These are phyloP conservation scores for Colletotrichum sp. DNA, from an alignment of 2,329 filamentous ascomycete species.

Conservation along the genomic window DNA sequence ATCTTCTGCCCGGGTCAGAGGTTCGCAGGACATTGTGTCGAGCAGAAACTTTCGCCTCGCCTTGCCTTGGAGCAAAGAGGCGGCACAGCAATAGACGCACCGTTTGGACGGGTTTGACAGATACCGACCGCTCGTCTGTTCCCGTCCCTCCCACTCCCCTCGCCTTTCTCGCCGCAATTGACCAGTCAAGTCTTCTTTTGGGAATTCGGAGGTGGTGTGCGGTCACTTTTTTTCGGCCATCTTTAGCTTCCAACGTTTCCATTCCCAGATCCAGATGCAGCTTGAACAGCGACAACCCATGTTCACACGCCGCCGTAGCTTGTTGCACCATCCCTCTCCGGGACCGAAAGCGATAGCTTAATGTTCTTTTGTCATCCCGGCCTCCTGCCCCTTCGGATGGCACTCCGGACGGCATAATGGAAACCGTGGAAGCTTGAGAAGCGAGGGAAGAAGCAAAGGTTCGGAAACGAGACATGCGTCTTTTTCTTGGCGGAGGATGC, in stretches of 20 bases:
- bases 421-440: neutral
- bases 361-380: neutral
- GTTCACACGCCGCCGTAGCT: neutral
- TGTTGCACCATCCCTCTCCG: neutral
- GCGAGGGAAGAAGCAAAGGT: neutral
- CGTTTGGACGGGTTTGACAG: neutral
- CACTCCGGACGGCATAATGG: neutral
- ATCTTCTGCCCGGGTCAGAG: neutral
- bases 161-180: neutral
- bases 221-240: neutral
- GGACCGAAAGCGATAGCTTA: neutral
- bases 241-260: neutral
- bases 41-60: neutral
- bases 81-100: neutral
- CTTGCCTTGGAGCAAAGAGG: neutral
- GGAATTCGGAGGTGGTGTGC: neutral
- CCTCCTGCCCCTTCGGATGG: neutral
- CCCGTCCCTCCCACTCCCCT: neutral
- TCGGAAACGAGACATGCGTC: neutral
- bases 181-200: neutral
- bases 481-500: neutral
- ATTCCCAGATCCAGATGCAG: neutral
- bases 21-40: neutral
- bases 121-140: neutral
- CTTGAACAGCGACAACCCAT: neutral